Base-by-base conservation (phyloP, 345 rosid genomes). In the Hypericum androsaemum region DNA sequence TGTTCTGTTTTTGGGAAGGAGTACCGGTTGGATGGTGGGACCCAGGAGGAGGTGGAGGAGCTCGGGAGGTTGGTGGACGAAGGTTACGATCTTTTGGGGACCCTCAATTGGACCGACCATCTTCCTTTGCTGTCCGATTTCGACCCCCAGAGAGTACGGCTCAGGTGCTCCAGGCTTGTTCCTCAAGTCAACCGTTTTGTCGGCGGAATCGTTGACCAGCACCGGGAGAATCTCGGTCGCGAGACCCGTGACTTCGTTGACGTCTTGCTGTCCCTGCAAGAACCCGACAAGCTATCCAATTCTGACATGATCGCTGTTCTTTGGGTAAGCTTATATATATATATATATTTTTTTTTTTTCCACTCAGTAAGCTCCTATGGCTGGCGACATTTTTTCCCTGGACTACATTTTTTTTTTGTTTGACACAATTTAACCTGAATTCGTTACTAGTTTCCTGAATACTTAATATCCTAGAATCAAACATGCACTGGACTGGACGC, bases 301-400 rank as follows among this genome's bases (percentile, higher is more conserved):
- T 55, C 80, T 8, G 89, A 85, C 49, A 85, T 78, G 73, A 74
- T 85, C 55, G 89, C 95, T 47, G 83, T 85, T 60, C 77, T 85
- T 7, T 85, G 95, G 95, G 95, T 85, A 71, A 50, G 77, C 8
- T 46, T 13, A 9, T 46, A 46, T 13, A 14, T 46, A 46, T 8
- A 46, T 46, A 13, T 12, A 12, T 46, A 13, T 12, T 9, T 14
- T 32, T 13, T 7, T 10, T 46, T 8, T 8, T 45, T 10, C 12
- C 50, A 17, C 3, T 3, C 7, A n/a, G 4, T 4, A 46, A 13
- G 2, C 43, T 5, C 12, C 16, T 3, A 8, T 22, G 37, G 22
- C 6, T 61, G 6, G 14, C 1, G 32, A 22, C 32, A 22, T 22
- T 22, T 22, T 22, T 22, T 22, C 4, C 4, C 32, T 22, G 1